These are phyloP conservation scores for Urochloa ruziziensis DNA, from an alignment of 176 grass and related monocot genomes.

Conservation along the genomic window DNA sequence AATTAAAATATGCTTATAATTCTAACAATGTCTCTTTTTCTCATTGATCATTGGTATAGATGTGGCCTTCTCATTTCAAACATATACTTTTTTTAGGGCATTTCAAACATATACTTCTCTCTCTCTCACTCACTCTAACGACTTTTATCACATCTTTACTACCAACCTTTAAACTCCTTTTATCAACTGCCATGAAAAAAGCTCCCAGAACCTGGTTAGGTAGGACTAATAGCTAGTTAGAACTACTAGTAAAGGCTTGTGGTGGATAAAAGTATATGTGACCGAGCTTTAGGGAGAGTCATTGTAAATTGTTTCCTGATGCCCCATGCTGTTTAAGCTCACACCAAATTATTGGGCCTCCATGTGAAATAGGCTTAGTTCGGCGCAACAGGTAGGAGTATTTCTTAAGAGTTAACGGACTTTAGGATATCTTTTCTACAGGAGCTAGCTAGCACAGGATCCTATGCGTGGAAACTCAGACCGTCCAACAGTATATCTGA, in stretches of 20 bases:
- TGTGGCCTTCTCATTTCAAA: not conserved
- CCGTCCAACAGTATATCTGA: not conserved
- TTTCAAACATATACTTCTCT: too few relatives aligned
- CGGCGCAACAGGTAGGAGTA: not conserved
- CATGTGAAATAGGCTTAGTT: conserved; percentile 26
- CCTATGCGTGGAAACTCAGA: not conserved
- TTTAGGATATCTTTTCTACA: not conserved
- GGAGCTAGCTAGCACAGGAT: not conserved
- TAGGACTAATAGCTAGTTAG: too few relatives aligned
- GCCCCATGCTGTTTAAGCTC: not conserved
- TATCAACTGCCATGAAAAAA: not conserved
- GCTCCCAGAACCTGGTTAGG: not conserved
- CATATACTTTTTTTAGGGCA: not conserved
- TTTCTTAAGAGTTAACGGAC: conserved; percentile 1
- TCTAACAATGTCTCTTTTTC: too few relatives aligned
- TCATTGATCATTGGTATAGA: too few relatives aligned
- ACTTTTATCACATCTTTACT: not conserved
- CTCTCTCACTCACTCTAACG: not conserved
- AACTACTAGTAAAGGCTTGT: not conserved
- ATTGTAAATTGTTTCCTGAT: conserved; percentile 5
- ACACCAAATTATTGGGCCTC: not conserved
- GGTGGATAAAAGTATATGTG: not conserved
- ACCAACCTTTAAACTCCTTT: not conserved
- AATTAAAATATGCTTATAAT: not conserved
- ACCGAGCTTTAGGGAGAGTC: not conserved